Evolutionary conservation across 495 filamentous ascomycete genomes (phyloP), one percentile per base, ranked within the genome.

Genomic region (Amphirosellinia nigrospora): DNA sequence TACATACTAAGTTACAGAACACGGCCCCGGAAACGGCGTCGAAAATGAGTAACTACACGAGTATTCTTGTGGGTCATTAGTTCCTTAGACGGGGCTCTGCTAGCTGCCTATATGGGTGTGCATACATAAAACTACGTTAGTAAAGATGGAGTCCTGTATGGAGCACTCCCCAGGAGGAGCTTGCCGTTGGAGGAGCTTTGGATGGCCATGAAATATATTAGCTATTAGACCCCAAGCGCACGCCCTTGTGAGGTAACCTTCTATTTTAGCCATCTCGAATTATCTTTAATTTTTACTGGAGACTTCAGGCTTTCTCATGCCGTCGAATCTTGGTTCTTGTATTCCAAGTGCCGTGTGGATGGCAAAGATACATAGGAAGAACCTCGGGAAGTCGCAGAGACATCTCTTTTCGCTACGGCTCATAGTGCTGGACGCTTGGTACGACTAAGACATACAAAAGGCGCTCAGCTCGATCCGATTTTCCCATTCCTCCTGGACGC

Each of bases 141-240:
- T 70, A 64, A 70, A 48, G 64, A 70, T 70, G 68, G 68, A 55
- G 43, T 38, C 19, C 50, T 58, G 59, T 70, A 70, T 70, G 68
- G 68, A 55, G 43, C 48, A 26, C 50, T 58, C 68, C 45, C 19
- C 46, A 64, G 36, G 68, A 59, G 65, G 66, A 70, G 46, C 60
- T 50, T 64, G 16, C 55, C 55, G 60, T 70, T 70, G 50, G 68
- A 59, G 65, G 66, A 70, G 46, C 60, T 38, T 46, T 34, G 38
- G 23, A 50, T 69, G 38, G 66, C 50, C 48, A 13, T 50, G 53
- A 68, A 60, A 64, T 70, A 55, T 70, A 64, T 70, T 70, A 69
- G 45, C 48, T 70, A 30, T 50, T 64, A 11, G 39, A 55, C 68
- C 60, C 68, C 59, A 41, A 58, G 60, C n/a, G n/a, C 48, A 36